Conservation (phyloP, 495 filamentous ascomycete species). For the Hypoxylon lienhwacheense region DNA sequence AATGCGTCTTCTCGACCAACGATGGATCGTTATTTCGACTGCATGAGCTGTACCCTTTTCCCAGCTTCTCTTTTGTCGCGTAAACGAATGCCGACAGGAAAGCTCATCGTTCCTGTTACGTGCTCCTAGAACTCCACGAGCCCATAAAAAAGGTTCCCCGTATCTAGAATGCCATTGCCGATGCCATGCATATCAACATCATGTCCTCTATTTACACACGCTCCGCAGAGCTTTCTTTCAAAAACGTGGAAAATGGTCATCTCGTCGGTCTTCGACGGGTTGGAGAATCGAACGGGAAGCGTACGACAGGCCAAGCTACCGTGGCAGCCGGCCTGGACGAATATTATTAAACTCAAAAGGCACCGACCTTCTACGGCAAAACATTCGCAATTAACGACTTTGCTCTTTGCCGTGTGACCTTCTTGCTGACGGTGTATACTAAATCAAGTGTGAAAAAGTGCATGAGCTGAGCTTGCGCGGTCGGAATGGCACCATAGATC, state of each 20-base stretch:
- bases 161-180: conserved; percentile 57
- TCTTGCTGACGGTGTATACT: conserved; percentile 69
- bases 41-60: conserved; percentile 12
- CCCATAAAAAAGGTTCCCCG: conserved; percentile 45
- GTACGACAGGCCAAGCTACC: conserved; percentile 10
- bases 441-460: conserved; percentile 69
- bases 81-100: conserved; percentile 46
- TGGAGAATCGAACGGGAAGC: conserved; percentile 38
- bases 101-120: conserved; percentile 34
- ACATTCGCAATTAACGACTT: conserved; percentile 46
- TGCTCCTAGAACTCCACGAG: conserved; percentile 55
- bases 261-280: conserved; percentile 35
- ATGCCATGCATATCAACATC: conserved; percentile 59
- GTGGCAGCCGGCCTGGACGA: conserved; percentile 15
- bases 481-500: conserved; percentile 63
- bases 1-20: conserved; percentile 25
- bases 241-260: conserved; percentile 36
- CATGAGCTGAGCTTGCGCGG: conserved; percentile 61
- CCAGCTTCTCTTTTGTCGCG: conserved; percentile 25
- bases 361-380: conserved; percentile 43
- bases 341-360: conserved; percentile 29
- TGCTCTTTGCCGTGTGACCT: conserved; percentile 53
- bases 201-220: conserved; percentile 54
- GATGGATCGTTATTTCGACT: conserved; percentile 23
- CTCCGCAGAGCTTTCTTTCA: conserved; percentile 40